Evolutionary conservation across 352 stramenopile species (phyloP), one percentile per base, ranked within the genome.

Genomic region (Phytophthora capsici): DNA sequence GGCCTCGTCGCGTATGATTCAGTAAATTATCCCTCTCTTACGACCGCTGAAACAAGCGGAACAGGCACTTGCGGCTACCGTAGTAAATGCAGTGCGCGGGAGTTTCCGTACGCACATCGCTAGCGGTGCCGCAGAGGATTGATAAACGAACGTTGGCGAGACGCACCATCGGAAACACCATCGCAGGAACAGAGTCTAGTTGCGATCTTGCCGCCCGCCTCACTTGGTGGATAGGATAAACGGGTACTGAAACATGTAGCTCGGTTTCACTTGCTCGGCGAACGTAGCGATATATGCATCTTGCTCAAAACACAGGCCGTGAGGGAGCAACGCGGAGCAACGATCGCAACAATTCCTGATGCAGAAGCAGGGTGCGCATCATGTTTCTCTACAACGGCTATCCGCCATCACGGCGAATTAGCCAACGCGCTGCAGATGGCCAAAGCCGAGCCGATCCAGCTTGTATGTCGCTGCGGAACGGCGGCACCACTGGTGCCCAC

Each of bases 181-280:
- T 17, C 43, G 22, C 40, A 46, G 40, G 36, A 46, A 20, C 40
- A 46, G 40, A 22, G 40, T 49, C 22, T 23, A 17, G 10, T 49
- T 49, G 43, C 43, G 43, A 49, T 49, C 43, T 30, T 49, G 43
- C 43, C 43, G 43, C 43, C 43, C 43, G 43, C 43, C 43, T 49
- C 43, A 49, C 13, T 34, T 34, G 28, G 10, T n/a, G 36, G 36
- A 20, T 41, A 41, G 28, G 28, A 34, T 28, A 4, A 28, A 4
- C 25, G 25, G 4, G 25, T 28, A 28, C 25, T 28, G 25, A 28
- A 4, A 8, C 25, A 28, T 0, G 25, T 28, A 28, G 36, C 36
- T 10, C 36, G 36, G 10, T 19, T 10, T 20, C 28, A 34, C 8
- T 34, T 34, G 28, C 28, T 41, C 36, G 16, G 36, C 36, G 36